phyloP scores from a whole-genome alignment of 805 yeast genomes.

The Starmerella gropengiesseri region DNA sequence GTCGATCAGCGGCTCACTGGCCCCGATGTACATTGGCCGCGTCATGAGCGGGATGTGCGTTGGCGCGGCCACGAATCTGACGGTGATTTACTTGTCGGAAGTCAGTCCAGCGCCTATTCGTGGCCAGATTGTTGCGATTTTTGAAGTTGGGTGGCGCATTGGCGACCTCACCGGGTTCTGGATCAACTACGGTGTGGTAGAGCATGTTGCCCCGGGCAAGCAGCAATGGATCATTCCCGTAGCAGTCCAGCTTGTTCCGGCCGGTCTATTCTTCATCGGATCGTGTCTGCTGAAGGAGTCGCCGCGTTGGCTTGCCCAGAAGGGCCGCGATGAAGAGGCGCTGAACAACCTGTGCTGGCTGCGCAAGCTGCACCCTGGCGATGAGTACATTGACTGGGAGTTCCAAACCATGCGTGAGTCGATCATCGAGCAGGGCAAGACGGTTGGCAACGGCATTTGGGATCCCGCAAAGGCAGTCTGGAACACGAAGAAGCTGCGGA shows the following conservation, averaged over 20 bases:
- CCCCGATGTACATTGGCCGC: conserved; percentile 10
- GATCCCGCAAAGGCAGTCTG: conserved; percentile 9
- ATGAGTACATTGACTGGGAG: conserved; percentile 17
- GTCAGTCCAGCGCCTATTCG: conserved; percentile 12
- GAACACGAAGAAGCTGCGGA: conserved; percentile 2
- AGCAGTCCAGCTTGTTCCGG: conserved; percentile 41
- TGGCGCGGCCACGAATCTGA: conserved; percentile 12
- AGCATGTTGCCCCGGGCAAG: conserved; percentile 4
- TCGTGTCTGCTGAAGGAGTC: conserved; percentile 33
- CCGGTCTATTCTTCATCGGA: conserved; percentile 36
- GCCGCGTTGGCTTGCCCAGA: conserved; percentile 35
- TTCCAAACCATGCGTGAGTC: conserved; percentile 11
- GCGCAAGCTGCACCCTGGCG: conserved; percentile 11
- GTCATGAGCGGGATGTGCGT: conserved; percentile 13
- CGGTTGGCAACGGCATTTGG: conserved; percentile 7
- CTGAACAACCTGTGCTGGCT: conserved; percentile 8
- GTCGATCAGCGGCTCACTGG: conserved; percentile 6
- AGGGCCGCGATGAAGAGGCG: conserved; percentile 12
- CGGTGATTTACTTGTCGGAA: conserved; percentile 10
- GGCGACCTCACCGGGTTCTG: conserved; percentile 15
- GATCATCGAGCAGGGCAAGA: conserved; percentile 7
- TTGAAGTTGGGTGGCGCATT: conserved; percentile 13
- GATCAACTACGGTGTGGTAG: conserved; percentile 13
- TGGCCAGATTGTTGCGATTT: conserved; percentile 12
- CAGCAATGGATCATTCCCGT: conserved; percentile 8